These are phyloP conservation scores for Solanum paucissectum DNA, from an alignment of 257 asterid species.

Conservation along the genomic window DNA sequence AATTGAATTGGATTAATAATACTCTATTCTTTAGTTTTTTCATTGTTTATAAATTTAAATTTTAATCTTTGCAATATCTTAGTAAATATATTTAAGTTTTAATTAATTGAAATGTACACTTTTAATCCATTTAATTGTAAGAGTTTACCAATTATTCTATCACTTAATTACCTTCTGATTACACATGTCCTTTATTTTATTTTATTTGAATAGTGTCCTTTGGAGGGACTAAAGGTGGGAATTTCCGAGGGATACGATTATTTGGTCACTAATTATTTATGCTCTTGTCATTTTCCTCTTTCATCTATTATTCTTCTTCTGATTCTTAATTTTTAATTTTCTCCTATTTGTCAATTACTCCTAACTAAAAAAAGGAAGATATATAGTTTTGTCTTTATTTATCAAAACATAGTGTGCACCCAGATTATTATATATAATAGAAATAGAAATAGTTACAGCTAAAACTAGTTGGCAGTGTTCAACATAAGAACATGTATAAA, in stretches of 20 bases:
- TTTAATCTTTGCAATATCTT: not conserved
- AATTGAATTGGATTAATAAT: not conserved
- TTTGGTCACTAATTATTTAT: not conserved
- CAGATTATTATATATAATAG: not conserved
- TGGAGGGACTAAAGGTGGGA: not conserved
- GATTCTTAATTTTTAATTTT: not conserved
- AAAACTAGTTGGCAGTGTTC: not conserved
- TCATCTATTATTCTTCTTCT: not conserved
- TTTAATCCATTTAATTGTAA: not conserved
- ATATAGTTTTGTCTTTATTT: not conserved
- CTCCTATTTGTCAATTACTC: not conserved
- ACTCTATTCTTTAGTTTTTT: not conserved
- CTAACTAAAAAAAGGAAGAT: not conserved
- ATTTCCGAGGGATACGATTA: not conserved
- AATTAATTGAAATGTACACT: not conserved
- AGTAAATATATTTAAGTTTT: not conserved
- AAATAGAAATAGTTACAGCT: not conserved
- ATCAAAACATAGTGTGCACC: not conserved
- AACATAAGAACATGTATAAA: not conserved
- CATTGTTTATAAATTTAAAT: not conserved
- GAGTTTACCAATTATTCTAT: not conserved
- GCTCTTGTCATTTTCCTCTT: not conserved
- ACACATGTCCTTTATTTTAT: not conserved
- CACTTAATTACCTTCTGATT: not conserved
- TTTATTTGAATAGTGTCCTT: not conserved